These are phyloP conservation scores for Phytophthora hibernalis DNA, from an alignment of 352 stramenopile species.

Conservation along the genomic window DNA sequence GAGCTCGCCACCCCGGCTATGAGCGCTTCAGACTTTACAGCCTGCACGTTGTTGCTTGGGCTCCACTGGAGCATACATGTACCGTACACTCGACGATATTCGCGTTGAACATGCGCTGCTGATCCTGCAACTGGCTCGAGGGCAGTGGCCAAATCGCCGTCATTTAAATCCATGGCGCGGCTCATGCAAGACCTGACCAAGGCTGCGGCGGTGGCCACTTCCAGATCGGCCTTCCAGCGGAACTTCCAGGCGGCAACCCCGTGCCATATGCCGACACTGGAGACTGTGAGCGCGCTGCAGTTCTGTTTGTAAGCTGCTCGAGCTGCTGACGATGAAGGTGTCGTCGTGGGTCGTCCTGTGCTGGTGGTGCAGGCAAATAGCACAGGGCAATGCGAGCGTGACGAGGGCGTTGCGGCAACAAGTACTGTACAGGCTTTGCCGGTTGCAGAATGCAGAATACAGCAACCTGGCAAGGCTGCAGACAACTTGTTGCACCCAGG, in stretches of 20 bases:
- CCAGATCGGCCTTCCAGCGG: conserved; percentile 22
- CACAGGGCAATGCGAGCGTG: not conserved
- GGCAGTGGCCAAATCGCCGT: conserved; percentile 33
- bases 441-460: not conserved
- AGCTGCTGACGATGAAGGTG: not conserved
- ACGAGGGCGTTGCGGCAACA: not conserved
- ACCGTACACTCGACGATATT: not conserved
- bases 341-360: not conserved
- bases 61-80: no score
- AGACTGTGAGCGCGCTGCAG: conserved; percentile 6
- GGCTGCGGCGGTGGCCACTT: conserved; percentile 6
- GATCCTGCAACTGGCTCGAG: conserved; percentile 34
- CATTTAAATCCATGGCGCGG: conserved; percentile 30
- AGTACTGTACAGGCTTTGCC: not conserved
- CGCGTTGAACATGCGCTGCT: conserved; percentile 24
- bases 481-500: not conserved
- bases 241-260: conserved; percentile 13
- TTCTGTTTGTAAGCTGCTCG: not conserved
- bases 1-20: not conserved
- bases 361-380: not conserved
- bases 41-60: no score
- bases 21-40: not conserved
- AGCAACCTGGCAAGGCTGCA: not conserved
- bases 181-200: conserved; percentile 29
- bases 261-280: not conserved